Base-by-base conservation (phyloP, 352 stramenopile genomes). In the Globisporangium orthogonon region DNA sequence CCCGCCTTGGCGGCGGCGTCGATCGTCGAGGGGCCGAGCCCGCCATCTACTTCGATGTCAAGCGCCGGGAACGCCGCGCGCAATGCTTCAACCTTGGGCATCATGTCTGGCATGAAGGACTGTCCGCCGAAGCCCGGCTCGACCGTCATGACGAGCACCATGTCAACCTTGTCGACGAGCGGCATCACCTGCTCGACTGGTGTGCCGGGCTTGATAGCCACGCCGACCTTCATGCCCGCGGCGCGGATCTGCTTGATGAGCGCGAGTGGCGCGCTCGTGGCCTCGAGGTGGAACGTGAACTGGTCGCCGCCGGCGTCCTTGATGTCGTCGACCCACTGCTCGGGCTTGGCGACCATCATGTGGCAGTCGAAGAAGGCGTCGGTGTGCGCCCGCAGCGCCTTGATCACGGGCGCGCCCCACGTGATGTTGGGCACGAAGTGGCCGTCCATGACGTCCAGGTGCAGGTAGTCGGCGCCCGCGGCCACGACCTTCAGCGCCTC, bases 391-490 rank as follows among this genome's bases (percentile, higher is more conserved):
- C 89, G 78, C 55, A 98, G 77, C 52, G 77, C 94, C 71, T 97
- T 95, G 75, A 99, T 97, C 30, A 99, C 92, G 6, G 95, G 95
- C 11, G 96, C 81, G 4, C 97, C 97, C 80, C 97, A 98, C 29
- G 91, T 97, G 58, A 99, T 94, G 71, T 98, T 98, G 51, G 92
- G 94, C 49, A 99, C 96, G 69, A 99, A 99, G 72, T 99, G 96
- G 41, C 96, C 96, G 75, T 99, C 96, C 96, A 99, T 99, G 41
- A 99, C 89, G 76, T 99, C 96, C 63, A 99, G 66, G 70, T 99
- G 96, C 37, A 99, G 74, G 74, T 97, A 98, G 75, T 98, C 93
- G 46, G 95, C 95, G 28, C 95, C 94, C 0, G 85, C 79, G 7
- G 71, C 68, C 43, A 98, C 70, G n/a, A 98, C 87, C 57, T 94